Base-by-base conservation (phyloP, 1,284 basidiomycete species). In the Sporisorium reilianum region DNA sequence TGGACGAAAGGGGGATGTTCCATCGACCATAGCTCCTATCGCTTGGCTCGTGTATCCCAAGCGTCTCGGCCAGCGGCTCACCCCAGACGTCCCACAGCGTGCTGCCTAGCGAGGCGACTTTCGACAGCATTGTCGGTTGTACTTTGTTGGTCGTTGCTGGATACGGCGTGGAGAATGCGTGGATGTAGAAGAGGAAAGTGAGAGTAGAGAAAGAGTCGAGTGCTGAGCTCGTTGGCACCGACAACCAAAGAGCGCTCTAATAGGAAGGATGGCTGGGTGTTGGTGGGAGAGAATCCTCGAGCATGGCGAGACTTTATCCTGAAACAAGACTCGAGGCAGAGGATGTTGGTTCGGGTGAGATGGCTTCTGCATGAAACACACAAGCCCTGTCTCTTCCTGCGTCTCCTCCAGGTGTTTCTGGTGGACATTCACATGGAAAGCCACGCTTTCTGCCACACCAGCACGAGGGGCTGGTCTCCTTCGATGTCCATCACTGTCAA, bases 21-120 rank as follows among this genome's bases (percentile, higher is more conserved):
- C 64, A 68, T 44, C 81, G 55, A 0, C 80, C 80, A 34, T 82
- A 83, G 18, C 71, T 75, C 28, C 73, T 64, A 53, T 83, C 81
- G 32, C 41, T 22, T 0, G 75, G 69, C 30, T 79, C 68, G 63
- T 80, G 72, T 22, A 80, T 46, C 6, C 77, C 75, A 7, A 72
- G 38, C 2, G 30, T 44, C 11, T 67, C 74, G 6, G 72, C 54
- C 3, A 77, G 34, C 4, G 81, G 81, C 34, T 71, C 80, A 6
- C 69, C 64, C 73, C 74, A 80, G 12, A 80, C 67, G 58, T 82
- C 78, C 79, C 80, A 83, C 0, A 78, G 10, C 12, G 68, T 58
- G 34, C 52, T 61, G 32, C 45, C 45, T 18, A 78, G 5, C 10
- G 60, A 41, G 4, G 50, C 16, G 16, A 67, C 38, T 22, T 23